A percentile compares a stretch with the other conserved stretches of the same genome.
These are phyloP conservation scores for Yamadazyma phyllophila DNA, from an alignment of 805 yeast species.

Conservation along the genomic window DNA sequence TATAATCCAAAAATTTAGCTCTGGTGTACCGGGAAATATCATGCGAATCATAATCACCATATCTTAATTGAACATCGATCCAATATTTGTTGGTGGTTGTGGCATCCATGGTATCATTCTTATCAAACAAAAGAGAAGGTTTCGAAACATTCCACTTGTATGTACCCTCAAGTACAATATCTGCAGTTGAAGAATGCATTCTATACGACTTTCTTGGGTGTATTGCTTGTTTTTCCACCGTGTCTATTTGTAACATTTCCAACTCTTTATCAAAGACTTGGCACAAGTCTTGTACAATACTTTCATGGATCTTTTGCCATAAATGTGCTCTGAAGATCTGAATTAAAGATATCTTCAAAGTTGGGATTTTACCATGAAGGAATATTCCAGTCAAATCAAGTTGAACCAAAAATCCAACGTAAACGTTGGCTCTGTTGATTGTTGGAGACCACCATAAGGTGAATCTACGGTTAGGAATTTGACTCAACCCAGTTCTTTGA, in stretches of 20 bases:
- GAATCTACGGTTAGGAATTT: slow-evolving; percentile 95
- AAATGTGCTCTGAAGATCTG: slow-evolving; percentile 97
- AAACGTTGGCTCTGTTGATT: slow-evolving; percentile 94
- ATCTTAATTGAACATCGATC: slow-evolving; percentile 92
- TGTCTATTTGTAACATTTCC: slow-evolving; percentile 77
- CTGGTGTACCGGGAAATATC: slow-evolving; percentile 92
- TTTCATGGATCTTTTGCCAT: slow-evolving; percentile 98
- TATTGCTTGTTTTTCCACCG: slow-evolving; percentile 85
- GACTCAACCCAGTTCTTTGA: slow-evolving; percentile 94
- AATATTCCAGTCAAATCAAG: slow-evolving; percentile 95
- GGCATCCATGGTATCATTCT: slow-evolving; percentile 62
- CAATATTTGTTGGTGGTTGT: slow-evolving; percentile 71
- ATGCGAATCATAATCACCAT: slow-evolving; percentile 97
- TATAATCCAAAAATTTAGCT: slow-evolving; percentile 90
- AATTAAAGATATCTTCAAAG: slow-evolving; percentile 89
- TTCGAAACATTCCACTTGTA: slow-evolving; percentile 79
- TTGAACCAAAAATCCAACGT: slow-evolving; percentile 96
- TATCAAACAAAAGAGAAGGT: slow-evolving; percentile 77
- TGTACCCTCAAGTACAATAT: slow-evolving; percentile 70
- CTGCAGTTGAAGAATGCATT: slow-evolving; percentile 96
- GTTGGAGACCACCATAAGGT: slow-evolving; percentile 99
- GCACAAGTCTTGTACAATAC: slow-evolving; percentile 88
- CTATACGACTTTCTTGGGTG: slow-evolving; percentile 97
- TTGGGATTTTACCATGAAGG: slow-evolving; percentile 96
- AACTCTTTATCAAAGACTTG: slow-evolving; percentile 88